A percentile compares a stretch with the other conserved stretches of the same genome.
Conservation (phyloP, 2,329 filamentous ascomycete genomes). For the Pseudogymnoascus sp. region DNA sequence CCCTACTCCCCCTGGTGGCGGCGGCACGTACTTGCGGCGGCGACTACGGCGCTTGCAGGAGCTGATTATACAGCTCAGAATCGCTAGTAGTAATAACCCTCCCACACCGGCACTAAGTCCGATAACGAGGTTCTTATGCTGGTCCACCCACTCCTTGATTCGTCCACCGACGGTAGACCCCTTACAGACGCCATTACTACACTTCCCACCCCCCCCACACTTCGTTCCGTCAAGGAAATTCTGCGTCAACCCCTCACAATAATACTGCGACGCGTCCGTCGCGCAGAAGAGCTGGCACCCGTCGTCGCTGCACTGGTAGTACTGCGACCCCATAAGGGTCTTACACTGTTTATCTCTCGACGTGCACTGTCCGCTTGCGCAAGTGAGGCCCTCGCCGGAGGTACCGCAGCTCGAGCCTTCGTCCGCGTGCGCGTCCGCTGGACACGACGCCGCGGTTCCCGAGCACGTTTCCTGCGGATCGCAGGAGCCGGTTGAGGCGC, state of each 20-base stretch:
- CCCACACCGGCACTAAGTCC: constrained; percentile 68
- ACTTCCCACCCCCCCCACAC: constrained; percentile 74
- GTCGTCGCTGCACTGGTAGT: constrained; percentile 66
- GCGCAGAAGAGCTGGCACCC: constrained; percentile 73
- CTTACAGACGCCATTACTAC: constrained; percentile 69
- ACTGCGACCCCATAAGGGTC: constrained; percentile 72
- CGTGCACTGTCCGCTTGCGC: constrained; percentile 91
- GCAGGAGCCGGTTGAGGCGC: constrained; percentile 70
- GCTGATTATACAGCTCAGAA: constrained; percentile 60
- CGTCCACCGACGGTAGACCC: constrained; percentile 64
- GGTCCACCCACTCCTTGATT: constrained; percentile 66
- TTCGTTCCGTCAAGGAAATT: constrained; percentile 90
- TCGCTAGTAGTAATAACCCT: constrained; percentile 59
- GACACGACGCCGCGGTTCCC: constrained; percentile 66
- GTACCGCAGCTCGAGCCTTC: constrained; percentile 68
- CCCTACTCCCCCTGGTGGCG: neutral
- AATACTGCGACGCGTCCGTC: constrained; percentile 43
- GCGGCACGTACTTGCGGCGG: neutral
- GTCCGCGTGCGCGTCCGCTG: constrained; percentile 58
- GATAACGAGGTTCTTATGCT: constrained; percentile 76
- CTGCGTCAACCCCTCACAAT: constrained; percentile 72
- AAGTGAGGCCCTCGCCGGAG: constrained; percentile 51
- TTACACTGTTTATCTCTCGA: constrained; percentile 85
- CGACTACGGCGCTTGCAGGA: constrained; percentile 41
- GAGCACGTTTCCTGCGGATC: constrained; percentile 80